Evolutionary conservation across 1,284 basidiomycete genomes (phyloP), one percentile per base, ranked within the genome.

Genomic region (Pyrrhoderma lamaoense): DNA sequence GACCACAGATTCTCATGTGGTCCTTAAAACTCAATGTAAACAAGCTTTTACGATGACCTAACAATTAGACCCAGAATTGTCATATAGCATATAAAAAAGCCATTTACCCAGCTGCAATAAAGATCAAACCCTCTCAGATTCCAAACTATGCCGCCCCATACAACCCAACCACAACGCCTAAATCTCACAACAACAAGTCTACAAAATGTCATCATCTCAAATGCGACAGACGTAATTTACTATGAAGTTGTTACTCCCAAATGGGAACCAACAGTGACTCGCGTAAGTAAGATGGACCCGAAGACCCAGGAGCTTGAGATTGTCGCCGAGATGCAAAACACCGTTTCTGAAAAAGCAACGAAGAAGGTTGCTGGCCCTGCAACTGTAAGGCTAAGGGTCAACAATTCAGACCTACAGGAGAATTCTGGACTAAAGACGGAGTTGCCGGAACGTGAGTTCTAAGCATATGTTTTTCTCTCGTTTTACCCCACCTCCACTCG

Each of bases 181-280:
- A 59, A 60, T 31, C 62, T 72, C 47, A 73, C 70, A 40, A 72
- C 70, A 42, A 64, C 70, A 22, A 62, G 57, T 45, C 54, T 71
- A 39, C 64, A 63, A 52, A 71, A 70, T 54, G 65, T 68, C 51
- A 59, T 69, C 37, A 63, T 72, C 54, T 64, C 72, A 31, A 70
- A 68, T 53, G 59, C 58, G 35, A 61, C 59, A 43, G 71, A 74
- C 55, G 60, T 61, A 53, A 62, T 70, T 52, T 70, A 70, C 62
- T 74, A 69, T 56, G 71, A 72, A 51, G 58, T 73, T 53, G 62
- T 65, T 37, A 74, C 71, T 37, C 70, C 68, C 4, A 62, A 64
- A 42, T 70, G 71, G 70, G 68, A 68, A 49, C 58, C 64, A 8
- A 57, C 65, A 44, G 36, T 61, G 53, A 73, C 72, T 56, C 67